Percentiles rank a stretch among this genome's conserved stretches.
phyloP scores from a whole-genome alignment of 2,329 filamentous ascomycete genomes.

The Cladophialophora immunda region DNA sequence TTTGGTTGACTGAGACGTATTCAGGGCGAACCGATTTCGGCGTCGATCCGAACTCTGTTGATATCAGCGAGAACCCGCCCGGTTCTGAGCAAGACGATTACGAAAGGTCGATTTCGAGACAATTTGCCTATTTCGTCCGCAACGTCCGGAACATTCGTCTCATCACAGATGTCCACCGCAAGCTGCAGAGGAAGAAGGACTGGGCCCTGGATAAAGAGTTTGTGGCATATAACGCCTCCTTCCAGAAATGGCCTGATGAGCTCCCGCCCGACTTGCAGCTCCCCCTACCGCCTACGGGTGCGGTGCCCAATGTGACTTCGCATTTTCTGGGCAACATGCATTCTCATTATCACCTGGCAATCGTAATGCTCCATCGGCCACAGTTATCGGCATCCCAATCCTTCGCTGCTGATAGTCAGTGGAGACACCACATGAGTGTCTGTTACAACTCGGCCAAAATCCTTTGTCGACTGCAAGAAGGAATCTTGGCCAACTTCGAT shows the following conservation, averaged over 20 bases:
- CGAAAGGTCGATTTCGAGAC: conserved; percentile 80
- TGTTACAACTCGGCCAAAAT: conserved; percentile 86
- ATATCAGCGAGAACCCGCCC: conserved; percentile 72
- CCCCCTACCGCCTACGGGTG: conserved; percentile 78
- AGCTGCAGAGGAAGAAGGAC: conserved; percentile 78
- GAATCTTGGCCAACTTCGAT: conserved; percentile 77
- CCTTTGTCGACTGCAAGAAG: conserved; percentile 87
- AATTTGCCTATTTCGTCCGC: conserved; percentile 82
- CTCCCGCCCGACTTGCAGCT: conserved; percentile 82
- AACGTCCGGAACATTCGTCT: conserved; percentile 79
- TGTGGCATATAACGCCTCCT: conserved; percentile 77
- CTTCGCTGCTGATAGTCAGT: conserved; percentile 73
- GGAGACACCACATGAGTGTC: conserved; percentile 87
- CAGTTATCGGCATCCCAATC: conserved; percentile 82
- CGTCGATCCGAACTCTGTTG: conserved; percentile 77
- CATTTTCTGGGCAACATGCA: conserved; percentile 91
- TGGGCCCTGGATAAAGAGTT: conserved; percentile 90
- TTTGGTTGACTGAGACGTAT: conserved; percentile 36
- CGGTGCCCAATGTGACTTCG: conserved; percentile 82
- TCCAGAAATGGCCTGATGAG: conserved; percentile 77
- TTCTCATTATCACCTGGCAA: conserved; percentile 83
- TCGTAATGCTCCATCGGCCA: conserved; percentile 87
- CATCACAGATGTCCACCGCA: conserved; percentile 78
- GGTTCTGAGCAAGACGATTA: conserved; percentile 74
- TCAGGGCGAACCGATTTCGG: conserved; percentile 79